These are phyloP conservation scores for Rutstroemia sp. DNA, from an alignment of 2,329 filamentous ascomycete species.

Conservation along the genomic window DNA sequence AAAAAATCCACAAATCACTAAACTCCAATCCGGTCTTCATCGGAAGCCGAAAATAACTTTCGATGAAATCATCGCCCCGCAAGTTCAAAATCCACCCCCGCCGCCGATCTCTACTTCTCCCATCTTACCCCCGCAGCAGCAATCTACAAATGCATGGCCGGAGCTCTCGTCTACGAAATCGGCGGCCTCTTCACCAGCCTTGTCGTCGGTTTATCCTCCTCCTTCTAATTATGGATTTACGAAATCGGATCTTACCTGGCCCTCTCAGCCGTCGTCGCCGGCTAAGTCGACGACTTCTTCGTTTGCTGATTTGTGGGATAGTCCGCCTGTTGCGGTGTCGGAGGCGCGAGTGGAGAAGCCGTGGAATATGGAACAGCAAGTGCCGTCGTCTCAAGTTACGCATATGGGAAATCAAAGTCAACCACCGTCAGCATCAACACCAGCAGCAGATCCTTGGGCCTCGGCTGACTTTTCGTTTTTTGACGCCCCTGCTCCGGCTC, in stretches of 20 bases:
- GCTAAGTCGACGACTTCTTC: not conserved
- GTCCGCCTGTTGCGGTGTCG: too few species aligned
- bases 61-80: conserved; percentile 4
- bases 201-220: not conserved
- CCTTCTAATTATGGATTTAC: not conserved
- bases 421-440: not conserved
- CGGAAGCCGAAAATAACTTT: conserved; percentile 9
- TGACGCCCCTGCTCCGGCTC: conserved; percentile 15
- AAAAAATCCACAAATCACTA: conserved; percentile 9
- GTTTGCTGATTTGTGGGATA: not conserved
- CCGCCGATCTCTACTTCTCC: too few species aligned
- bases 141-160: too few species aligned
- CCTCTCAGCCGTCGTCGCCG: not conserved
- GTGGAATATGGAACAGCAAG: too few species aligned
- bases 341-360: too few species aligned
- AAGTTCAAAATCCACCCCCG: not conserved
- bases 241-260: not conserved
- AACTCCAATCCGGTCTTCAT: not conserved
- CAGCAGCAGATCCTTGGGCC: conserved; percentile 27
- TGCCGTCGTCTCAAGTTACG: not conserved
- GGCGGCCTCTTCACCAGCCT: too few species aligned
- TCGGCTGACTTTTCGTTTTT: conserved; percentile 33
- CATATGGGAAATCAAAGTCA: not conserved
- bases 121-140: too few species aligned
- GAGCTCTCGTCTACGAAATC: too few species aligned